phyloP scores from a whole-genome alignment of 495 filamentous ascomycete species.

The Bombardia bombarda region DNA sequence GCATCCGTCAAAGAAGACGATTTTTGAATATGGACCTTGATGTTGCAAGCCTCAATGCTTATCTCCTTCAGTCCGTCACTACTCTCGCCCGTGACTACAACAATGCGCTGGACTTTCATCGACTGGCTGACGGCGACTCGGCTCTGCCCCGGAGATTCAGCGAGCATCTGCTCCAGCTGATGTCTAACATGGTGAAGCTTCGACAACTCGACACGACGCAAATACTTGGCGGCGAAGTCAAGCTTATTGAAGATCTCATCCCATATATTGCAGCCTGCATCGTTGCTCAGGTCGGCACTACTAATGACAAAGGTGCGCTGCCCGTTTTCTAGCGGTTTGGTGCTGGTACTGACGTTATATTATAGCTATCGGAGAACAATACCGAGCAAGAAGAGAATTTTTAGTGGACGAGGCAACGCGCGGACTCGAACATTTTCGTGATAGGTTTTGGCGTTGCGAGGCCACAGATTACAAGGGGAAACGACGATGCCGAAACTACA shows the following conservation, averaged over 20 bases:
- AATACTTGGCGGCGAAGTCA: constrained; percentile 3
- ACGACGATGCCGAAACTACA: constrained; percentile 14
- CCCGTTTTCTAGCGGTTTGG: not conserved
- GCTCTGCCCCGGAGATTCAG: constrained; percentile 4
- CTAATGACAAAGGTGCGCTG: not conserved
- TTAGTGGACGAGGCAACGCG: constrained; percentile 13
- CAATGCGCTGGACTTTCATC: constrained; percentile 12
- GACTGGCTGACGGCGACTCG: constrained; percentile 6
- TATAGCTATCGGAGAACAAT: not conserved
- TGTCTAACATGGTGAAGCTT: constrained; percentile 10
- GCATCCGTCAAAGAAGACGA: constrained; percentile 5
- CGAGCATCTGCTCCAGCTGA: constrained; percentile 9
- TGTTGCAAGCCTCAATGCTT: constrained; percentile 10
- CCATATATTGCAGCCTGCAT: constrained; percentile 10
- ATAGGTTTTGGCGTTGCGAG: constrained; percentile 15
- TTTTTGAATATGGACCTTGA: constrained; percentile 14
- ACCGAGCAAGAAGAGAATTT: constrained; percentile 1
- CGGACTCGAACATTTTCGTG: constrained; percentile 10
- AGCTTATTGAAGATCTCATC: constrained; percentile 6
- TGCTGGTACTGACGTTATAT: not conserved
- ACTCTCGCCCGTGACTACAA: constrained; percentile 8
- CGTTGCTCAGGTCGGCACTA: not conserved
- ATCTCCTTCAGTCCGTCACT: constrained; percentile 3
- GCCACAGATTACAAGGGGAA: constrained; percentile 6
- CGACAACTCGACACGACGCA: not conserved